Conservation (phyloP, 2,329 filamentous ascomycete genomes). For the Diaporthe citrichinensis region DNA sequence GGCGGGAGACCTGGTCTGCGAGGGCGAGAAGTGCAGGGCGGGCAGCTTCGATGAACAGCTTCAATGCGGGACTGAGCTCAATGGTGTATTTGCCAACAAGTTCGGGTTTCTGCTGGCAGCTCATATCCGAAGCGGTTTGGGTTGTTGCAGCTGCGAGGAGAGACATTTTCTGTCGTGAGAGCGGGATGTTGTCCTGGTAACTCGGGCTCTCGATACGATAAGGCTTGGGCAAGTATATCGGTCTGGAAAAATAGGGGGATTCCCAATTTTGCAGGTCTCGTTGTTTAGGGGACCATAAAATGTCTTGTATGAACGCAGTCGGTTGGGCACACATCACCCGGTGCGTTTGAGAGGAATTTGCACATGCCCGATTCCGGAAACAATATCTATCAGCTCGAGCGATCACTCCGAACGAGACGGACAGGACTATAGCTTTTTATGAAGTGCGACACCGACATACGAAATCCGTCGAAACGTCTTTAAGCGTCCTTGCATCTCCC, state of each 20-base stretch:
- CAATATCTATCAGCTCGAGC: background rate
- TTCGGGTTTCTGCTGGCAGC: slow-evolving; percentile 30
- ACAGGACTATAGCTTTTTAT: slow-evolving; percentile 22
- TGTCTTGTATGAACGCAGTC: slow-evolving; percentile 22
- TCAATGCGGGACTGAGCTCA: slow-evolving; percentile 26
- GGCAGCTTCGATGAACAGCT: slow-evolving; percentile 3
- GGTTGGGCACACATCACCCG: slow-evolving; percentile 11
- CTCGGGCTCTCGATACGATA: background rate
- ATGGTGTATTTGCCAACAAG: slow-evolving; percentile 35
- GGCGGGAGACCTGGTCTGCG: slow-evolving; percentile 28
- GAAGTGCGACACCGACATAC: background rate
- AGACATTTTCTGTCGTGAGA: slow-evolving; percentile 28
- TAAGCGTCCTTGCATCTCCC: slow-evolving; percentile 15
- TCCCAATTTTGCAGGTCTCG: slow-evolving; percentile 21
- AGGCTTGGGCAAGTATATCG: slow-evolving; percentile 17
- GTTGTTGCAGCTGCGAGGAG: slow-evolving; percentile 25
- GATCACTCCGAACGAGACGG: background rate
- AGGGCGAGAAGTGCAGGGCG: slow-evolving; percentile 28
- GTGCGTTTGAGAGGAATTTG: background rate
- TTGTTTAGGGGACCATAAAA: slow-evolving; percentile 27
- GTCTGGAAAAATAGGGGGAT: slow-evolving; percentile 16
- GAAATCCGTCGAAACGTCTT: slow-evolving; percentile 25
- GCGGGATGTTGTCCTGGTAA: slow-evolving; percentile 17
- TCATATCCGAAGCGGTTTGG: slow-evolving; percentile 32
- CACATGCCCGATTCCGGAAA: background rate